These are phyloP conservation scores for Incumbomyces lentus DNA, from an alignment of 2,329 filamentous ascomycete genomes.

Conservation along the genomic window DNA sequence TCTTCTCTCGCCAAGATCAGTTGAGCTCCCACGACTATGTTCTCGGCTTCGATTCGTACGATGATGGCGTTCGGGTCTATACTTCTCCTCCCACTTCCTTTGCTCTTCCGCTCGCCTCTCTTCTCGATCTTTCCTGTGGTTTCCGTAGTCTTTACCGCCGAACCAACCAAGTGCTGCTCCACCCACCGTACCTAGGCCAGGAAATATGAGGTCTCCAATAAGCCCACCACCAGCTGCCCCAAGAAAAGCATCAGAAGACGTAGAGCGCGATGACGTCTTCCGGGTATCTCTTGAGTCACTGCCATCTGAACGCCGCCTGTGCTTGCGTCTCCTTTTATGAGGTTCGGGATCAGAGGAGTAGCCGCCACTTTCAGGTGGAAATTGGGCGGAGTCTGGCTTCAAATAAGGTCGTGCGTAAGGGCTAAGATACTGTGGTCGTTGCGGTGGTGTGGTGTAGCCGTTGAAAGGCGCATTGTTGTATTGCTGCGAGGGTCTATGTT, in stretches of 20 bases:
- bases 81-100: constrained; percentile 18
- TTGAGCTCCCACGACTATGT: neutral
- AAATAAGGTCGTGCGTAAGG: constrained; percentile 1
- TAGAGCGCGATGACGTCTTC: constrained; percentile 15
- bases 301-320: neutral
- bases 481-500: constrained; percentile 1
- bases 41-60: constrained; percentile 14
- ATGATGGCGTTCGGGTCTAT: constrained; percentile 5
- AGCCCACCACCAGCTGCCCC: constrained; percentile 21
- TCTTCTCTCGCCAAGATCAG: neutral
- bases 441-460: constrained; percentile 5
- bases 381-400: constrained; percentile 4
- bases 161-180: constrained; percentile 20
- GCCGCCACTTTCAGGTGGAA: constrained; percentile 5
- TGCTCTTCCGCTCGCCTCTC: constrained; percentile 17
- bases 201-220: constrained; percentile 21
- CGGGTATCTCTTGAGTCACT: constrained; percentile 5
- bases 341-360: constrained; percentile 21
- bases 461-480: constrained; percentile 2
- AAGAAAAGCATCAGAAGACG: constrained; percentile 18
- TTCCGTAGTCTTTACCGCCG: constrained; percentile 21
- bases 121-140: constrained; percentile 19
- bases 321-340: constrained; percentile 15
- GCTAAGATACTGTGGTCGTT: constrained; percentile 1
- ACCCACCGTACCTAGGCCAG: constrained; percentile 21